Base-by-base conservation (phyloP, 352 stramenopile species). In the Phytophthora fragariae region DNA sequence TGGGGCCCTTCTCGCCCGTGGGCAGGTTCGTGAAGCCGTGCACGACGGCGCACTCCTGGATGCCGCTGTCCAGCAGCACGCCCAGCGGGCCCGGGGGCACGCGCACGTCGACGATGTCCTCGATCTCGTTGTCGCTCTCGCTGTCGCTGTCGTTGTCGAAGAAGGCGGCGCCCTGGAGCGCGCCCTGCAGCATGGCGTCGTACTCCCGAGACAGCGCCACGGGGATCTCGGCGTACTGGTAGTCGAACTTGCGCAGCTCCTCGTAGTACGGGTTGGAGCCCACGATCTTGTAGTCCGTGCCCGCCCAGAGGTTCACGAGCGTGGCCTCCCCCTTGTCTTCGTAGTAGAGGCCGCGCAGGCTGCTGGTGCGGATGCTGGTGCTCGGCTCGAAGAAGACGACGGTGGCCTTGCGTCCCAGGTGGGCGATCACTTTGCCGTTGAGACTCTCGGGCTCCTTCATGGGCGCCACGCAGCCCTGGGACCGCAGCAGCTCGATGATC, bases 371-470 rank as follows among this genome's bases (percentile, higher is more conserved):
- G 33, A 95, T 93, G 64, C 82, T 87, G 29, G 86, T 93, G 65
- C 79, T 92, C 1, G 85, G 88, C 73, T 93, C 86, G 65, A 93
- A 95, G 71, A 92, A 89, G 65, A 95, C 88, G 70, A 95, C 85
- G 5, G 86, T 93, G 33, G 86, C 88, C 65, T 84, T 85, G 33
- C 87, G 84, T 3, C 86, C 88, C 12, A 93, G 67, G 69, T 93
- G 86, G 24, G 80, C 71, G 33, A 95, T 92, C 17, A 90, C 76
- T 59, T 90, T 86, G 27, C 88, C 88, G 47, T 95, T 95, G 6
- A 95, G 73, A 56, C 80, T 90, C 63, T 95, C 88, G 27, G 88
- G 88, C 60, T 95, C 88, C 88, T 95, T 95, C 84, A 95, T 95
- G 1, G 88, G 88, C 15, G 88, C 85, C 37, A 94, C 89, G 62